Evolutionary conservation across 345 rosid genomes (phyloP).

Genomic region (Citrus australasica): DNA sequence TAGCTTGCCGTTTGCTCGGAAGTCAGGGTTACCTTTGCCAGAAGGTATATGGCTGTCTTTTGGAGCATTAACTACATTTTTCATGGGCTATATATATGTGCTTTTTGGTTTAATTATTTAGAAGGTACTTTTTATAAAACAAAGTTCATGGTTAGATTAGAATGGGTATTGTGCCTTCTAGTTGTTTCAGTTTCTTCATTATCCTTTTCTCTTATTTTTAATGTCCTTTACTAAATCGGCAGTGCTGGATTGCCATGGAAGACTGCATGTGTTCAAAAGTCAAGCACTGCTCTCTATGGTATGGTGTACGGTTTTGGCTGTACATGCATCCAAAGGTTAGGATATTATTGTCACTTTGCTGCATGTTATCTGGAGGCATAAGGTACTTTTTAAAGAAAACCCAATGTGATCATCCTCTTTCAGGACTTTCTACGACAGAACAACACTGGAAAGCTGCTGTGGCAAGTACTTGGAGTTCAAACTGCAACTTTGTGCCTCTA

Average conservation of each 20-base stretch:
- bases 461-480: conserved; percentile 85
- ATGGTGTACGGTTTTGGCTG: conserved; percentile 76
- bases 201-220: background rate
- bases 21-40: conserved; percentile 90
- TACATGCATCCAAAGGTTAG: conserved; percentile 99
- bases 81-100: background rate
- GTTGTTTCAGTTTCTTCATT: background rate
- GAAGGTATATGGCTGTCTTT: conserved; percentile 46
- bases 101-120: background rate
- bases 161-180: background rate
- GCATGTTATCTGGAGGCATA: background rate
- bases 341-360: background rate
- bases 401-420: conserved; percentile 8
- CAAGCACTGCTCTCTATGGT: conserved; percentile 57
- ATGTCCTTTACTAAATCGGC: conserved; percentile 18
- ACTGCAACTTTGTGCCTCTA: conserved; percentile 81
- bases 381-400: background rate
- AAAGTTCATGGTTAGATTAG: background rate
- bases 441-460: conserved; percentile 91
- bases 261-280: conserved; percentile 88
- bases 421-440: conserved; percentile 94
- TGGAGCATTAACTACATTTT: background rate
- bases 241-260: conserved; percentile 97
- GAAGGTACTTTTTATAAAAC: background rate
- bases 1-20: conserved; percentile 86